These are phyloP conservation scores for Boletus tylopilopsis DNA, from an alignment of 768 basidiomycete species.

Conservation along the genomic window DNA sequence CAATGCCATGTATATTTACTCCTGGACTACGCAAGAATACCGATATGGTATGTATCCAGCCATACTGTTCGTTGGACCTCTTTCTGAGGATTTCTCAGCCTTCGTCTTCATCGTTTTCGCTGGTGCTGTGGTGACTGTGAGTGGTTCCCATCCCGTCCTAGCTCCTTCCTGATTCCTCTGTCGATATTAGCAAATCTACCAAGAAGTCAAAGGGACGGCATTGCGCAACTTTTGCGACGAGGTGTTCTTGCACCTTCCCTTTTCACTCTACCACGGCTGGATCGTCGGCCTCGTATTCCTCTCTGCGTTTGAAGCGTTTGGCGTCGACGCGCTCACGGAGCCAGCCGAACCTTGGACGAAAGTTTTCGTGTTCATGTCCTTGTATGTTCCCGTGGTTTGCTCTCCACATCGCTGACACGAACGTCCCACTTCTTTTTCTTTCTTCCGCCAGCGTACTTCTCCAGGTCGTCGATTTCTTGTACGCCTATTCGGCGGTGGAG, in stretches of 20 bases:
- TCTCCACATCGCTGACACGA: neutral
- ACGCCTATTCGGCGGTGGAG: slow-evolving; percentile 60
- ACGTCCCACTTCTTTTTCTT: neutral
- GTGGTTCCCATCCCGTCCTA: neutral
- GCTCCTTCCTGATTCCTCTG: neutral
- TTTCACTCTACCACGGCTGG: slow-evolving; percentile 69
- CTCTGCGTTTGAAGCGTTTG: slow-evolving; percentile 59
- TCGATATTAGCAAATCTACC: slow-evolving; percentile 52
- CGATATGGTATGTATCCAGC: slow-evolving; percentile 32
- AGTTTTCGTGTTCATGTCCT: slow-evolving; percentile 55
- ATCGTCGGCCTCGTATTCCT: slow-evolving; percentile 49
- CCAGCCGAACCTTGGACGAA: slow-evolving; percentile 58
- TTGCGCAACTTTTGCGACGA: slow-evolving; percentile 51
- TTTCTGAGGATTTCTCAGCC: slow-evolving; percentile 24
- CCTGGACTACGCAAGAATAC: slow-evolving; percentile 54
- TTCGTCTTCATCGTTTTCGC: slow-evolving; percentile 41
- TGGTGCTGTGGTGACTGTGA: slow-evolving; percentile 50
- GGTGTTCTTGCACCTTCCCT: slow-evolving; percentile 68
- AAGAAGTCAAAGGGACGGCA: slow-evolving; percentile 55
- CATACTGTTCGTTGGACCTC: neutral
- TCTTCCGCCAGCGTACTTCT: slow-evolving; percentile 50
- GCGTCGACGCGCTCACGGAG: slow-evolving; percentile 49
- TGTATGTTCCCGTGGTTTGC: slow-evolving; percentile 31
- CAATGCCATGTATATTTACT: slow-evolving; percentile 61
- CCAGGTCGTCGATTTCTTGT: slow-evolving; percentile 54